phyloP scores from a whole-genome alignment of 2,329 filamentous ascomycete species.

The Colletotrichum agaves region DNA sequence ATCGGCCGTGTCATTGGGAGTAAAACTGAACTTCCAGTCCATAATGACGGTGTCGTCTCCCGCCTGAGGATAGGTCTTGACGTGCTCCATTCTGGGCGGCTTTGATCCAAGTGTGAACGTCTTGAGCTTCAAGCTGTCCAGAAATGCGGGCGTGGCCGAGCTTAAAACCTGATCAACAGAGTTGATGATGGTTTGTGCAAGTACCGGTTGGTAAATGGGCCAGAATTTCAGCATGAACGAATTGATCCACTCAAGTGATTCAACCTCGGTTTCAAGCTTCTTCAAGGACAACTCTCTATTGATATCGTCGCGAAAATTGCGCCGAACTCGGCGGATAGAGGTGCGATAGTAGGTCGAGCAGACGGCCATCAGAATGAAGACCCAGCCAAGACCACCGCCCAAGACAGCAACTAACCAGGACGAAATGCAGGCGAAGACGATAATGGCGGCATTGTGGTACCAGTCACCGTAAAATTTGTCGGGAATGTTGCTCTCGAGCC shows the following conservation, averaged over 20 bases:
- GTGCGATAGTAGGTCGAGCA: conserved; percentile 98
- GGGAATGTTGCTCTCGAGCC: conserved; percentile 83
- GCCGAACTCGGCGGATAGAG: conserved; percentile 89
- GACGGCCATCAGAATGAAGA: conserved; percentile 90
- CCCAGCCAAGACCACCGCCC: conserved; percentile 91
- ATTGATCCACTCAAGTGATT: conserved; percentile 99
- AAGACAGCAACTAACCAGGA: conserved; percentile 92
- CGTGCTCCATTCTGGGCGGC: conserved; percentile 94
- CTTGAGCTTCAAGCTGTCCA: conserved; percentile 93
- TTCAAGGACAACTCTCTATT: conserved; percentile 88
- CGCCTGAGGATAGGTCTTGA: conserved; percentile 96
- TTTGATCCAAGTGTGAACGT: conserved; percentile 95
- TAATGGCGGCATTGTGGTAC: conserved; percentile 97
- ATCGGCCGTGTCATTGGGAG: conserved; percentile 91
- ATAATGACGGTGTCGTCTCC: conserved; percentile 97
- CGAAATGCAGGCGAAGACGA: conserved; percentile 88
- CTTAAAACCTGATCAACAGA: conserved; percentile 97
- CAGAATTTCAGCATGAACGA: conserved; percentile 98
- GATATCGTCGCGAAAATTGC: conserved; percentile 96
- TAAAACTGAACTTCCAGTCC: conserved; percentile 99
- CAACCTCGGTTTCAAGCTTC: conserved; percentile 87
- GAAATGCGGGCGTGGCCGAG: conserved; percentile 88
- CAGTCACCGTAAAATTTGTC: conserved; percentile 96
- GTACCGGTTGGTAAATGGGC: conserved; percentile 96
- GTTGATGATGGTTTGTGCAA: conserved; percentile 91